Percentiles rank a stretch among this genome's conserved stretches.
phyloP scores from a whole-genome alignment of 208 protist genomes.

The Leishmania gerbilli region DNA sequence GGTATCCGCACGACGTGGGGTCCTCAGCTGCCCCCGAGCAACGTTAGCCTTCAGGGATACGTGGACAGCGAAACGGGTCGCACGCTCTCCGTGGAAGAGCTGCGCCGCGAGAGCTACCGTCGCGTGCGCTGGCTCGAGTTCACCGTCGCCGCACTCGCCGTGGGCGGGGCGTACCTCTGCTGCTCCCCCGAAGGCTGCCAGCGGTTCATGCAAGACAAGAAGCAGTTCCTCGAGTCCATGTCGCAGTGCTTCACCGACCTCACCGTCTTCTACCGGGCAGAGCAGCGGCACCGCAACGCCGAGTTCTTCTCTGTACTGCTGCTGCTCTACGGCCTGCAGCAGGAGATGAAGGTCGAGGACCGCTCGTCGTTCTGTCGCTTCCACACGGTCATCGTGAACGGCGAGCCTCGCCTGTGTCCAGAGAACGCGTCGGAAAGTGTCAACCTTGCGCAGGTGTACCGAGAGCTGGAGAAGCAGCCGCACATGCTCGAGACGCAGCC shows the following conservation, averaged over 20 bases:
- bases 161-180: constrained; percentile 71
- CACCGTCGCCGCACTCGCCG: constrained; percentile 71
- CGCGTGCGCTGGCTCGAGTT: constrained; percentile 84
- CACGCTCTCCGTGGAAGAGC: constrained; percentile 14
- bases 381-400: constrained; percentile 28
- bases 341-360: constrained; percentile 77
- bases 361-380: constrained; percentile 68
- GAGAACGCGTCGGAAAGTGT: constrained; percentile 63
- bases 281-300: constrained; percentile 60
- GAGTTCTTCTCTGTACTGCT: constrained; percentile 83
- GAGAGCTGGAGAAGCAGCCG: constrained; percentile 72
- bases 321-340: constrained; percentile 81
- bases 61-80: constrained; percentile 17
- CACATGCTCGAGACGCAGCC: constrained; percentile 57
- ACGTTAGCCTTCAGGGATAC: constrained; percentile 28
- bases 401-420: constrained; percentile 25
- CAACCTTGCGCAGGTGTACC: constrained; percentile 73
- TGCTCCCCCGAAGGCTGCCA: constrained; percentile 55
- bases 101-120: constrained; percentile 42
- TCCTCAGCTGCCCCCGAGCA: constrained; percentile 56
- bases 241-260: constrained; percentile 88
- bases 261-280: constrained; percentile 67
- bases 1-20: constrained; percentile 78
- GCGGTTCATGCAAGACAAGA: constrained; percentile 77
- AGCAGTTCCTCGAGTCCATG: constrained; percentile 86